These are phyloP conservation scores for Oxytropis ochrocephala DNA, from an alignment of 306 rosid genomes.

Conservation along the genomic window DNA sequence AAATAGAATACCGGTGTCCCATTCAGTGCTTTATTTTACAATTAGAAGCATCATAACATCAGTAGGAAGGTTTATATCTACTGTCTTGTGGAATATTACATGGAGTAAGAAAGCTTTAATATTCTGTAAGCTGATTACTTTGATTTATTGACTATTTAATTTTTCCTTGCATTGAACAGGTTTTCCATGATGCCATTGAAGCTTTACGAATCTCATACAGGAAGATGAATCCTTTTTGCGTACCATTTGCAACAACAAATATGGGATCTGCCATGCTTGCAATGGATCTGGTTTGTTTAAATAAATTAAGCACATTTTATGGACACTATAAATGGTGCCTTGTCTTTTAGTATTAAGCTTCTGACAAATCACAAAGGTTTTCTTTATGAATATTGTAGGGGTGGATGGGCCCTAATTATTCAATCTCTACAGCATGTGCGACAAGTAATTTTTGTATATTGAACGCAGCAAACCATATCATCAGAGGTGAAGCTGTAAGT, in stretches of 20 bases:
- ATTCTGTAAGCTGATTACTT: constrained; percentile 16
- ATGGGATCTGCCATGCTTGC: constrained; percentile 99
- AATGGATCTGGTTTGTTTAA: constrained; percentile 74
- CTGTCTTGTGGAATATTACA: not conserved
- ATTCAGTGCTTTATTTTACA: not conserved
- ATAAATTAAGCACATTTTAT: constrained; percentile 2
- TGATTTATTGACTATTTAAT: constrained; percentile 17
- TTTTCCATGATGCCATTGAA: constrained; percentile 76
- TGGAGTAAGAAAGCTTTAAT: not conserved
- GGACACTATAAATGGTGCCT: constrained; percentile 15
- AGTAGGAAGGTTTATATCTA: not conserved
- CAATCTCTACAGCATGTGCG: constrained; percentile 92
- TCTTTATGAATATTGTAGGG: constrained; percentile 48
- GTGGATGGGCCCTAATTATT: constrained; percentile 97
- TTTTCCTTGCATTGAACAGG: constrained; percentile 45
- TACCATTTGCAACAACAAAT: constrained; percentile 84
- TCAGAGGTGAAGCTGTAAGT: constrained; percentile 97
- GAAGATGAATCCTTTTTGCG: constrained; percentile 92
- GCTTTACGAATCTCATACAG: constrained; percentile 71
- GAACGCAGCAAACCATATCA: constrained; percentile 87
- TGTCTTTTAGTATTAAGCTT: constrained; percentile 10
- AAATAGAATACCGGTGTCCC: not conserved
- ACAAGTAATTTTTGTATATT: constrained; percentile 86
- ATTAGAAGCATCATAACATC: constrained; percentile 2
- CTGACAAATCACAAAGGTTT: constrained; percentile 3